These are phyloP conservation scores for Paxillus rubicundulus DNA, from an alignment of 768 basidiomycete genomes.

Conservation along the genomic window DNA sequence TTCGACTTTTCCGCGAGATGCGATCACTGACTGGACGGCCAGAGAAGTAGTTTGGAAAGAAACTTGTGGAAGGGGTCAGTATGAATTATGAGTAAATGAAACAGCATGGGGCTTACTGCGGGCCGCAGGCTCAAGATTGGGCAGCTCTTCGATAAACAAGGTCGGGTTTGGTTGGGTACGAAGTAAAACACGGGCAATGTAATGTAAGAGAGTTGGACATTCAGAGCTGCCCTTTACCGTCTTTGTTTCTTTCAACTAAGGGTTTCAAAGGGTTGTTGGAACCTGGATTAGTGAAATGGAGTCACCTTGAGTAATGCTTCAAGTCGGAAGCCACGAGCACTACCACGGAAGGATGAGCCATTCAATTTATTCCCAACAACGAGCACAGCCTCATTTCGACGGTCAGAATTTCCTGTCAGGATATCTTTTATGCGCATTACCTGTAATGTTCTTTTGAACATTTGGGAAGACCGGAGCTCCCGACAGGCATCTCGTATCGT, in stretches of 20 bases:
- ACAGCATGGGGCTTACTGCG: slow-evolving; percentile 46
- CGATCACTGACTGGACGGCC: slow-evolving; percentile 54
- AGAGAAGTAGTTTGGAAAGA: slow-evolving; percentile 67
- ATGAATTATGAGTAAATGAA: not conserved
- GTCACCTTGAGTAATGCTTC: slow-evolving; percentile 77
- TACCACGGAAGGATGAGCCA: slow-evolving; percentile 76
- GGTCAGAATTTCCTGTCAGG: not conserved
- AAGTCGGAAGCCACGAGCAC: slow-evolving; percentile 81
- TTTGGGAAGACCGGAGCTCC: slow-evolving; percentile 61
- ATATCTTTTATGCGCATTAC: slow-evolving; percentile 31
- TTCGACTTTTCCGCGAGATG: slow-evolving; percentile 56
- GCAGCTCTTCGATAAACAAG: slow-evolving; percentile 76
- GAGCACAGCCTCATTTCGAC: slow-evolving; percentile 55
- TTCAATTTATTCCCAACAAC: slow-evolving; percentile 82
- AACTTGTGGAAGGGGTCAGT: slow-evolving; percentile 42
- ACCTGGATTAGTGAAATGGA: not conserved
- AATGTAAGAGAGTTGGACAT: slow-evolving; percentile 90
- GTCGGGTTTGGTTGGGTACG: slow-evolving; percentile 63
- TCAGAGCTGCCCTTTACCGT: slow-evolving; percentile 62
- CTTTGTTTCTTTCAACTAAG: slow-evolving; percentile 79
- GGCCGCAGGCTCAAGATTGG: slow-evolving; percentile 79
- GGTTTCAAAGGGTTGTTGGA: not conserved
- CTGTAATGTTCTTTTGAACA: slow-evolving; percentile 70
- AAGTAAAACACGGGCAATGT: slow-evolving; percentile 73
- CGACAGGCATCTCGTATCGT: slow-evolving; percentile 66